phyloP scores from a whole-genome alignment of 768 basidiomycete species.

The Piloderma croceum region DNA sequence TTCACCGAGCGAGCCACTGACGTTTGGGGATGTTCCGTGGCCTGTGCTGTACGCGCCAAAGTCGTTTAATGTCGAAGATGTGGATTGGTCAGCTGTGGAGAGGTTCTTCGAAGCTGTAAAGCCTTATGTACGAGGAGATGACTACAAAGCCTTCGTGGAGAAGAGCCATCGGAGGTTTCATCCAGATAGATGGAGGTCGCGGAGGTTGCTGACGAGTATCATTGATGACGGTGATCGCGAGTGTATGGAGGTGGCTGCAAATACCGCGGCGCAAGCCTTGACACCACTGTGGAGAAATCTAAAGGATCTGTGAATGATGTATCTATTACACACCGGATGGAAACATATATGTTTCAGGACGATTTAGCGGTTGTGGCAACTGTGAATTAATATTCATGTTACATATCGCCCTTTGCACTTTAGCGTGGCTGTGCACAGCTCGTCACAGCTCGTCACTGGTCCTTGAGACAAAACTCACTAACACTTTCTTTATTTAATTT shows the following conservation, averaged over 20 bases:
- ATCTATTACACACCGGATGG: too few species aligned
- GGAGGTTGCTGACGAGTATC: slow-evolving; percentile 55
- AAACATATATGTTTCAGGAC: too few species aligned
- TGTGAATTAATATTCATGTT: too few species aligned
- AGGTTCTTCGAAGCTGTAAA: slow-evolving; percentile 57
- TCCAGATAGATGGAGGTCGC: slow-evolving; percentile 73
- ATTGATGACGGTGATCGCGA: slow-evolving; percentile 51
- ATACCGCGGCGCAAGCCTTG: slow-evolving; percentile 67
- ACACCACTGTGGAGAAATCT: slow-evolving; percentile 60
- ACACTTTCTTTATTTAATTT: too few species aligned
- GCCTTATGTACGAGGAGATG: slow-evolving; percentile 48
- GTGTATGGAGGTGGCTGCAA: slow-evolving; percentile 65
- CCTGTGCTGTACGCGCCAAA: slow-evolving; percentile 57
- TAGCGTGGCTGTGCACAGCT: too few species aligned
- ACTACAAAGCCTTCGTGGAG: slow-evolving; percentile 62
- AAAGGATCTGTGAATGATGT: slow-evolving; percentile 27
- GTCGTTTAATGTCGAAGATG: slow-evolving; percentile 52
- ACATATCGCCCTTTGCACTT: too few species aligned
- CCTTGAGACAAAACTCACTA: too few species aligned
- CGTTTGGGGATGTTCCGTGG: slow-evolving; percentile 68
- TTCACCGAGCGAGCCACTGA: slow-evolving; percentile 44
- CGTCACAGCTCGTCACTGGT: too few species aligned
- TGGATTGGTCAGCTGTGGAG: slow-evolving; percentile 69
- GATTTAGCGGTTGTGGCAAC: too few species aligned
- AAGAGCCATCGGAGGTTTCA: slow-evolving; percentile 73